Base-by-base conservation (phyloP, 2,329 filamentous ascomycete species). In the Beauveria rudraprayagi region DNA sequence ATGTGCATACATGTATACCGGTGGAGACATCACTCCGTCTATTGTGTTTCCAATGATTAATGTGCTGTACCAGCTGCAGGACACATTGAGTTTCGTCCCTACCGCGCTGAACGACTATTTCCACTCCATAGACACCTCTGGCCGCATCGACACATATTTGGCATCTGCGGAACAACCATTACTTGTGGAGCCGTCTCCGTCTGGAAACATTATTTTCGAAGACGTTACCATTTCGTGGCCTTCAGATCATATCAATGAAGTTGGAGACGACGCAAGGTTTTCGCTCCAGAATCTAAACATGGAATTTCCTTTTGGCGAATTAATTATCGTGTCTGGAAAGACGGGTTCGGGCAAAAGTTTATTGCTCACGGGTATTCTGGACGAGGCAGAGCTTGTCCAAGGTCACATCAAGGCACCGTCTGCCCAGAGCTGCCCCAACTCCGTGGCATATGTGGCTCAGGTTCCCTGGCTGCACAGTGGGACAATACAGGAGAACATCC, bases 301-400 rank as follows among this genome's bases (percentile, higher is more conserved):
- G 2, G 40, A n/a, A 17, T 60, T 60, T 11, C 57, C 57, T 4
- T 10, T 11, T 19, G 57, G 48, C 3, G 26, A 26, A 26, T 19
- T 60, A 8, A 53, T 37, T 19, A 44, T 60, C 24, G 51, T 60
- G 11, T 60, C 50, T 37, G 57, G 50, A 11, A 60, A 60, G 40
- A 52, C 51, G 16, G 57, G 48, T 4, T 46, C 37, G 5, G 57
- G 57, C 19, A 60, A 60, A 37, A 34, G 14, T 14, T 40, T 60
- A 10, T 34, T 60, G 19, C 24, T 60, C 16, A 28, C 48, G 4
- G 48, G 47, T 16, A 60, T 60, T 37, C 24, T 60, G 8, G 57
- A 48, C 37, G 57, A 60, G 28, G 57, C 40, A 30, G 57, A 60
- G 26, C 19, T 60, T 41, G n/a, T 60, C 10, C 28, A 17, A 8